Base-by-base conservation (phyloP, 148 eudicot species). In the Linanthus parryae region DNA sequence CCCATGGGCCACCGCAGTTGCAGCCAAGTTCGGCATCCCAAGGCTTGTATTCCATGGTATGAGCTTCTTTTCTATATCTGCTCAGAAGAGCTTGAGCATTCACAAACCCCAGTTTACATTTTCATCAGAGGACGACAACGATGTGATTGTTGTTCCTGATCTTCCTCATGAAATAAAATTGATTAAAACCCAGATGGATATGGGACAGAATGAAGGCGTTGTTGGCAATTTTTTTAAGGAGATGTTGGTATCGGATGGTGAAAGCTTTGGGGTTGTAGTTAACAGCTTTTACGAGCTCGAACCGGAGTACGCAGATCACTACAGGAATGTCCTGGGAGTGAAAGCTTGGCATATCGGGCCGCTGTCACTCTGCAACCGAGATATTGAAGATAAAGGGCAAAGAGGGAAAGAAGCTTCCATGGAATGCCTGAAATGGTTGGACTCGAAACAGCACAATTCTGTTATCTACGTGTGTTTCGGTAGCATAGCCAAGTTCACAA, bases 231-330 rank as follows among this genome's bases (percentile, higher is more conserved):
- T 49, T 79, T n/a, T n/a, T n/a, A n/a, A 1, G 63, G 59, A 34
- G 52, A 52, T 22, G 75, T n/a, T n/a, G n/a, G 65, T 58, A 11
- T 58, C 74, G 8, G 65, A 63, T 12, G 1, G 3, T 23, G 42
- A 24, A 36, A 70, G 65, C 48, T 64, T 53, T 49, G 74, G 74
- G 27, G 65, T 58, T 36, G 39, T 70, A 35, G 62, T 64, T 19
- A 70, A 70, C 22, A 70, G 75, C 54, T 71, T 71, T 31, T 62
- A 61, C 10, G 70, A 66, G 47, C 61, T 73, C 6, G 66, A 70
- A 48, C 52, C 48, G 0, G 62, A 49, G 8, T 68, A 62, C 38
- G 58, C 49, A 2, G 43, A 56, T 27, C 42, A 68, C 30, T 62
- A 56, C 37, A 50, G 54, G 49, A 46, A 27, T 12, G 61, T 44